Conservation (phyloP, 371 early-diverging fungal genomes). For the Circinella umbellata region DNA sequence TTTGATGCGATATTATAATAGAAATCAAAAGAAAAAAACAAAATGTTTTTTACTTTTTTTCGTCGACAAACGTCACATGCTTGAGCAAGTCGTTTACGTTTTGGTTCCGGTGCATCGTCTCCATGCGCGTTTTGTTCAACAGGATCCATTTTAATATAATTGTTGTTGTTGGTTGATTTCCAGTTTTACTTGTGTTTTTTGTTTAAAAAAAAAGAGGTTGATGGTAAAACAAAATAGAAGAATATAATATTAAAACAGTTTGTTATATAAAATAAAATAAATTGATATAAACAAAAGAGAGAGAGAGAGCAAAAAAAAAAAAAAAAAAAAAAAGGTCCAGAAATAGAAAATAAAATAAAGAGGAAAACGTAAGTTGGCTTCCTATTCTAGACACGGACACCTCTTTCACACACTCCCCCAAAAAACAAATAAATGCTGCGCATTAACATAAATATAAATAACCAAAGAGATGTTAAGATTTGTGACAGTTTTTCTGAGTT, state of each 20-base stretch:
- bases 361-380: neutral
- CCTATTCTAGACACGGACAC: neutral
- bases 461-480: too few species aligned
- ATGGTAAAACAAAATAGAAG: too few species aligned
- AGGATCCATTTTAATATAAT: neutral
- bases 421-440: neutral
- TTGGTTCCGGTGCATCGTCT: slow-evolving; percentile 25
- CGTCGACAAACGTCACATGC: slow-evolving; percentile 84
- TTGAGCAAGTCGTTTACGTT: slow-evolving; percentile 77
- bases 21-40: neutral
- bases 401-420: too few species aligned
- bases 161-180: too few species aligned
- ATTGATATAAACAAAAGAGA: too few species aligned
- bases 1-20: neutral
- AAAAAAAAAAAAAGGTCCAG: neutral
- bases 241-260: neutral
- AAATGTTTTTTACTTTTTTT: slow-evolving; percentile 62
- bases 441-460: neutral
- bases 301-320: slow-evolving; percentile 1
- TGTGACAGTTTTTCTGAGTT: neutral
- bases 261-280: too few species aligned
- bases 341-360: neutral
- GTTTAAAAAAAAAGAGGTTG: too few species aligned
- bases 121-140: slow-evolving; percentile 1
- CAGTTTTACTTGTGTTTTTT: too few species aligned